Percentiles rank a stretch among this genome's conserved stretches.
Conservation (phyloP, 2,329 filamentous ascomycete genomes). For the Amphichorda felina region DNA sequence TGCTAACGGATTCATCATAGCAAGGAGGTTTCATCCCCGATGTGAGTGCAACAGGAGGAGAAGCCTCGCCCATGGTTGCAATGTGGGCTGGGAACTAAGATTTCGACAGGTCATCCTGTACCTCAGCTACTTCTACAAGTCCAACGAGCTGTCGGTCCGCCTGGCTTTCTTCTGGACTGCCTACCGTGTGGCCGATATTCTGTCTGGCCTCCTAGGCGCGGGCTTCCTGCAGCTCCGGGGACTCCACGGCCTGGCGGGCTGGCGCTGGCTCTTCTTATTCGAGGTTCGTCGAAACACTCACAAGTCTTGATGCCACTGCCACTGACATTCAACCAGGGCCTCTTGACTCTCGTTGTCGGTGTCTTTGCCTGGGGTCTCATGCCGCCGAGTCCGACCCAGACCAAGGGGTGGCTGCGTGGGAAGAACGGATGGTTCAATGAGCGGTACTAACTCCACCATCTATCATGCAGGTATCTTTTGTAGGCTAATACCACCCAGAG, state of each 20-base stretch:
- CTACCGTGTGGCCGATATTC: constrained; percentile 9
- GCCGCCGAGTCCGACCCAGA: constrained; percentile 18
- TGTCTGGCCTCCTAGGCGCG: constrained; percentile 11
- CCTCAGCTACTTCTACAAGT: constrained; percentile 15
- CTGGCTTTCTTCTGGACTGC: constrained; percentile 14
- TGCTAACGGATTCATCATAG: constrained; percentile 1
- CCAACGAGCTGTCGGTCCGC: constrained; percentile 12
- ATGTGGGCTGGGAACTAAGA: constrained; percentile 5
- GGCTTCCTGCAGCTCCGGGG: constrained; percentile 14
- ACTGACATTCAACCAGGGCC: constrained; percentile 7
- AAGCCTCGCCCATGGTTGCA: background rate
- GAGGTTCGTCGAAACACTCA: constrained; percentile 23
- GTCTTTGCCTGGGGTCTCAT: constrained; percentile 17
- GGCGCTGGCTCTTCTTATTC: constrained; percentile 30
- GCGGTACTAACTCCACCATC: constrained; percentile 1
- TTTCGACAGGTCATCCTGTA: constrained; percentile 13
- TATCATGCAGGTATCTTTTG: background rate
- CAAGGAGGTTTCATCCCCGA: constrained; percentile 36
- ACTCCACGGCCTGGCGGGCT: constrained; percentile 10
- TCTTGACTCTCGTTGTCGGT: constrained; percentile 8
- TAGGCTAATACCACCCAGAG: background rate
- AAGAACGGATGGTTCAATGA: constrained; percentile 9
- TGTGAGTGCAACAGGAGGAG: too few species aligned
- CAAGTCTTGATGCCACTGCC: background rate
- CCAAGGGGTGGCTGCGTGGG: constrained; percentile 34